Evolutionary conservation across 768 basidiomycete genomes (phyloP).

Genomic region (Panaeolus cyanescens): DNA sequence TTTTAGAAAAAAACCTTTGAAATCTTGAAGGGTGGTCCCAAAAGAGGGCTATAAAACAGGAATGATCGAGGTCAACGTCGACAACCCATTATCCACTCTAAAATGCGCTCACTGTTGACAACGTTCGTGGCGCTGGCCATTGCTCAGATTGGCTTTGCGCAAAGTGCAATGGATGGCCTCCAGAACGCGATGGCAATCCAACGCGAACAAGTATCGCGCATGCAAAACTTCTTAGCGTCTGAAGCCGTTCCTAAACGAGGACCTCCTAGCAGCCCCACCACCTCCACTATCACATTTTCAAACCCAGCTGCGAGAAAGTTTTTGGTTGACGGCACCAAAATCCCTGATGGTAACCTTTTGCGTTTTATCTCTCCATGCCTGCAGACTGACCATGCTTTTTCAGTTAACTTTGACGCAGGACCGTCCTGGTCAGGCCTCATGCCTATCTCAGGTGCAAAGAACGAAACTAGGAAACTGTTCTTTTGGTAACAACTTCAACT

Average conservation of each 20-base stretch:
- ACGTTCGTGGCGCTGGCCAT: background rate
- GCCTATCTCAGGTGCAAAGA: slow-evolving; percentile 56
- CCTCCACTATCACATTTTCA: slow-evolving; percentile 54
- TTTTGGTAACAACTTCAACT: slow-evolving; percentile 32
- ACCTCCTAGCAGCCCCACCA: slow-evolving; percentile 12
- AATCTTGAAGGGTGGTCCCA: background rate
- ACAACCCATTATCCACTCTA: background rate
- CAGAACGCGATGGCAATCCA: slow-evolving; percentile 47
- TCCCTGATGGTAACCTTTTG: slow-evolving; percentile 39
- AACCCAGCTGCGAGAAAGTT: slow-evolving; percentile 60
- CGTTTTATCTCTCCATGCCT: background rate
- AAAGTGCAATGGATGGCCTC: slow-evolving; percentile 38
- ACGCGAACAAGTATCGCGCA: slow-evolving; percentile 42
- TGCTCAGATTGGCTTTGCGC: slow-evolving; percentile 10
- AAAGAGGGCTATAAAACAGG: background rate
- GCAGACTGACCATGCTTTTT: slow-evolving; percentile 19
- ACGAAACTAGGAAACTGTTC: slow-evolving; percentile 64
- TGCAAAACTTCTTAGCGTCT: slow-evolving; percentile 40
- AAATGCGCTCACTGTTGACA: background rate
- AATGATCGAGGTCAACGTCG: background rate
- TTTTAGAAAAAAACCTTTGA: background rate
- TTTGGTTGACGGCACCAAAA: slow-evolving; percentile 47
- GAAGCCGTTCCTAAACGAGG: background rate
- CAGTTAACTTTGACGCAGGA: slow-evolving; percentile 67
- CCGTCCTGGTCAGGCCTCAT: slow-evolving; percentile 70